Base-by-base conservation (phyloP, 768 basidiomycete species). In the Trametes coccinea region DNA sequence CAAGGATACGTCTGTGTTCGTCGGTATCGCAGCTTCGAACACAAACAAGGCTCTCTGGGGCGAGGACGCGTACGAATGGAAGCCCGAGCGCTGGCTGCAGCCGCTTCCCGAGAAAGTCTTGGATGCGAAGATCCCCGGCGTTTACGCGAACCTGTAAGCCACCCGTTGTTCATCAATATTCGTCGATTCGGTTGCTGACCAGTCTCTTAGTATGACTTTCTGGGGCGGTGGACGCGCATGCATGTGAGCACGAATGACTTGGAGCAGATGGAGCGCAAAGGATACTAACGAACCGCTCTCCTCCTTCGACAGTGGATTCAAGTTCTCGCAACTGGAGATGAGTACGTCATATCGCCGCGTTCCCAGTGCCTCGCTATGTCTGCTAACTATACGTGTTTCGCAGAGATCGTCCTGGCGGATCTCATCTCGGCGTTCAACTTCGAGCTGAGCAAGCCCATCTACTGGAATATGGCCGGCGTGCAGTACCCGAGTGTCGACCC, bases 141-240 rank as follows among this genome's bases (percentile, higher is more conserved):
- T 67, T 2, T 67, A 67, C 46, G 57, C 64, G 4, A 60, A 63
- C 41, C 40, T 63, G 65, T 62, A 14, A 17, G 61, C 53, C 5
- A 43, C n/a, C 41, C 14, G 13, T 14, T 8, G 22, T 22, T 22
- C 22, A 22, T 4, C 41, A 8, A 9, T 22, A 22, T 22, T 22
- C 22, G 7, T 16, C 41, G 41, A 9, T 6, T 50, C 22, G 22
- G 22, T 37, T 8, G 10, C n/a, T 8, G 4, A 49, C 2, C 2
- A 22, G 1, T 22, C 14, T 30, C 11, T 11, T 40, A 80, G 79
- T 22, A 77, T 80, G 77, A 79, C 80, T 0, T 82, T 80, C 67
- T 57, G 77, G 10, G 79, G 75, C 37, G 80, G 80, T 14, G 72
- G 74, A 11, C 69, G 80, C 16, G 73, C 78, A 7, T 82, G 80